Percentiles rank a stretch among this genome's conserved stretches.
Conservation (phyloP, 805 yeast species). For the Myxozyma udenii region DNA sequence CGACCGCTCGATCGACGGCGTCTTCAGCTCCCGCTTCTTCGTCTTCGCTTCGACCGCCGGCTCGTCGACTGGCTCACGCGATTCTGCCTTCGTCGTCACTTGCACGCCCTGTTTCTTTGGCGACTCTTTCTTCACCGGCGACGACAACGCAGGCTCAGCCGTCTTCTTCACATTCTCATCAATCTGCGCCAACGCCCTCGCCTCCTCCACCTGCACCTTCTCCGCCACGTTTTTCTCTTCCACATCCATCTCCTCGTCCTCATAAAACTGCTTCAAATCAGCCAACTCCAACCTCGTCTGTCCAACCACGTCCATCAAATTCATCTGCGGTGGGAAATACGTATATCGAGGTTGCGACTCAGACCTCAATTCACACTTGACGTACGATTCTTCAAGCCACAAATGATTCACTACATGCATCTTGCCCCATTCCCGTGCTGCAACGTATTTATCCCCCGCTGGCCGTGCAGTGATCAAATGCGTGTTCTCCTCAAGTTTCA, state of each 20-base stretch:
- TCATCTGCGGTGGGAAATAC: conserved; percentile 44
- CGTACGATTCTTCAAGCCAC: conserved; percentile 84
- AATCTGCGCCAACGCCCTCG: conserved; percentile 11
- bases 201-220: conserved; percentile 6
- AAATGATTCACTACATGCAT: conserved; percentile 68
- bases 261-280: conserved; percentile 45
- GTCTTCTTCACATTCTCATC: conserved; percentile 18
- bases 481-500: conserved; percentile 57
- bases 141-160: background rate
- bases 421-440: conserved; percentile 64
- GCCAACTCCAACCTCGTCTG: conserved; percentile 46
- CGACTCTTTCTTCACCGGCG: background rate
- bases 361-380: conserved; percentile 56
- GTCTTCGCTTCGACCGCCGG: background rate
- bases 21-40: background rate
- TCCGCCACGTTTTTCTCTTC: conserved; percentile 1
- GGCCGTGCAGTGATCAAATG: conserved; percentile 62
- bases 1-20: background rate
- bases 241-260: conserved; percentile 1
- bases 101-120: background rate
- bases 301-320: conserved; percentile 52
- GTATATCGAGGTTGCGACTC: conserved; percentile 48
- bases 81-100: background rate
- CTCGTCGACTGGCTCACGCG: background rate
- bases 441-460: conserved; percentile 68